A percentile compares a stretch with the other conserved stretches of the same genome.
Evolutionary conservation across 139 green algal species (phyloP).

Genomic region (Parachlorella kessleri): DNA sequence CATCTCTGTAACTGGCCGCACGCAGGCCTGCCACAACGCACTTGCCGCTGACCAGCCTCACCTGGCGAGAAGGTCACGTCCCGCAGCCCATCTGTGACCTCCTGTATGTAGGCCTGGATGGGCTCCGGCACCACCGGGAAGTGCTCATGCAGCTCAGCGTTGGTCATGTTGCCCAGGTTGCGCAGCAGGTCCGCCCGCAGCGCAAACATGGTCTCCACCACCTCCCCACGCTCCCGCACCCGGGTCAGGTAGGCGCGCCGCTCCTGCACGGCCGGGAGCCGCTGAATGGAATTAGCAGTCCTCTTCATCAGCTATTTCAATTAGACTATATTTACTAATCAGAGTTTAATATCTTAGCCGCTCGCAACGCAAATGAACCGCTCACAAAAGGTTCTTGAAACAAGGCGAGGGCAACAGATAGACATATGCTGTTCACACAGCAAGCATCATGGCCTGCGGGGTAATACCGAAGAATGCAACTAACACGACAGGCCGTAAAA

Average conservation of each 20-base stretch:
- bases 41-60: too few relatives aligned
- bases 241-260: slow-evolving; percentile 48
- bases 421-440: too few relatives aligned
- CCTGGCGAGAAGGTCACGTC: not conserved
- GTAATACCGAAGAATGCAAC: too few relatives aligned
- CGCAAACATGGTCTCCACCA: slow-evolving; percentile 62
- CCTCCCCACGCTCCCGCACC: slow-evolving; percentile 49
- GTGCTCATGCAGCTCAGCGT: slow-evolving; percentile 58
- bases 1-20: too few relatives aligned
- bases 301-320: not conserved
- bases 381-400: too few relatives aligned
- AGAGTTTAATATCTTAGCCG: too few relatives aligned
- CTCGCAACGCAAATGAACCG: too few relatives aligned
- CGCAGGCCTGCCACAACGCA: too few relatives aligned
- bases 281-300: not conserved
- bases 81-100: not conserved
- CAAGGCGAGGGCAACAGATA: too few relatives aligned
- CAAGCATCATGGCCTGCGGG: too few relatives aligned
- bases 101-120: slow-evolving; percentile 85
- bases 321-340: too few relatives aligned
- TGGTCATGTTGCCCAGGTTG: slow-evolving; percentile 93
- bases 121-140: slow-evolving; percentile 67
- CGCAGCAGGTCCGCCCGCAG: slow-evolving; percentile 91
- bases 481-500: too few relatives aligned
- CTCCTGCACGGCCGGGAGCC: slow-evolving; percentile 2